Percentiles rank a stretch among this genome's conserved stretches.
These are phyloP conservation scores for Epithemia pelagica DNA, from an alignment of 108 stramenopile species.

Conservation along the genomic window DNA sequence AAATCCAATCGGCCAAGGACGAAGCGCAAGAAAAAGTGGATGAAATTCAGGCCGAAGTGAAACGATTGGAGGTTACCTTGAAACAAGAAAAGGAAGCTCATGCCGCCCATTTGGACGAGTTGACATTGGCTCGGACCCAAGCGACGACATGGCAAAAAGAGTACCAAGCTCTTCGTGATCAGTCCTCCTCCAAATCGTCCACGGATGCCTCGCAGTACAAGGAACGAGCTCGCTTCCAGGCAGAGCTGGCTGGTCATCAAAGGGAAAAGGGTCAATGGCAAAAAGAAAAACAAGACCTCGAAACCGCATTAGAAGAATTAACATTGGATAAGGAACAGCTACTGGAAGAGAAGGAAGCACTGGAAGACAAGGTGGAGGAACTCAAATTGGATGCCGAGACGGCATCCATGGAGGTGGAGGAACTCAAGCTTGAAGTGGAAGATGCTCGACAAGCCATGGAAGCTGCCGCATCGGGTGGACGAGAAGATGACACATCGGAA, in stretches of 20 bases:
- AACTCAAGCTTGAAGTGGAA: slow-evolving; percentile 58
- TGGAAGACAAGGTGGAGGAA: slow-evolving; percentile 72
- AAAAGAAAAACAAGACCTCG: slow-evolving; percentile 59
- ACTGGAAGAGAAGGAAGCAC: slow-evolving; percentile 65
- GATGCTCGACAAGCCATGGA: slow-evolving; percentile 21
- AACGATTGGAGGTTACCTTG: slow-evolving; percentile 14
- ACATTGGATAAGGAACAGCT: slow-evolving; percentile 77
- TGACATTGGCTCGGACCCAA: background rate
- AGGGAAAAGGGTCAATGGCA: slow-evolving; percentile 61
- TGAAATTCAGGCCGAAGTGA: slow-evolving; percentile 13
- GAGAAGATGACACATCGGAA: slow-evolving; percentile 26
- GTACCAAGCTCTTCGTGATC: slow-evolving; percentile 10
- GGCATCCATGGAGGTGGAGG: slow-evolving; percentile 74
- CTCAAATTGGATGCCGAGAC: slow-evolving; percentile 69
- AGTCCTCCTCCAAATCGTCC: slow-evolving; percentile 6
- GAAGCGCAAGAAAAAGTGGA: slow-evolving; percentile 7
- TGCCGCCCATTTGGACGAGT: slow-evolving; percentile 2
- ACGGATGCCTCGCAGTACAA: slow-evolving; percentile 46
- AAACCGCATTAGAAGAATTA: slow-evolving; percentile 68
- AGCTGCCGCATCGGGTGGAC: slow-evolving; percentile 6
- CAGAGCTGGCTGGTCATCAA: slow-evolving; percentile 47
- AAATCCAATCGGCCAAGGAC: background rate
- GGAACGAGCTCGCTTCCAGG: slow-evolving; percentile 65
- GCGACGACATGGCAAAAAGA: slow-evolving; percentile 1
- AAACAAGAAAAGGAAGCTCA: background rate